Base-by-base conservation (phyloP, 1,284 basidiomycete genomes). In the Melampsora occidentalis region DNA sequence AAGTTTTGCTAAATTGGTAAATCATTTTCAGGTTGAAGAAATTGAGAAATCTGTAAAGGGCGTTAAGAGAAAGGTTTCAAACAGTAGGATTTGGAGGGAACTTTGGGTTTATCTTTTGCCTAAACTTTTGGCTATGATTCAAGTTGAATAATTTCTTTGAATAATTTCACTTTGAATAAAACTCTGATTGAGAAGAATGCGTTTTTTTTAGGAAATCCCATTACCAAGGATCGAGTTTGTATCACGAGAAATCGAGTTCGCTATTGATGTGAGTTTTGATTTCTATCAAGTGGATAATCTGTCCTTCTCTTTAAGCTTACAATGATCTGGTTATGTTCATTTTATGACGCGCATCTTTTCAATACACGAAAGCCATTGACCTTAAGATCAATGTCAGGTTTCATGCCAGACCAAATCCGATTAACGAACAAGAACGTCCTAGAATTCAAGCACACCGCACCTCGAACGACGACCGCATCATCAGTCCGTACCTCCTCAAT, bases 161-260 rank as follows among this genome's bases (percentile, higher is more conserved):
- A 28, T 1, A 28, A 28, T 28, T 28, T 28, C 28, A 28, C 28
- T 28, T 28, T 28, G 28, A 28, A 28, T 28, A 28, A 28, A 28
- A 2, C 28, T 28, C 28, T 28, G 28, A 28, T 28, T 2, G 28
- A 28, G 28, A 28, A 28, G 28, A 2, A 28, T 28, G 28, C 28
- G 1, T 28, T 46, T 28, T 48, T n/a, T 31, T 42, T 33, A 73
- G 71, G 71, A 73, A 66, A 73, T 73, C 35, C 71, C 71, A 31
- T 66, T 64, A 25, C 71, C 71, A 59, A 57, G 71, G 48, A 73
- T 73, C 22, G 71, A 73, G 39, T 73, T 65, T 42, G 63, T 66
- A 16, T 73, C 71, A 5, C 62, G 51, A 2, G 57, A 42, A 39
- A 25, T 73, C 22, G 62, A 73, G 31, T 51, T 64, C 14, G 71